phyloP scores from a whole-genome alignment of 2,329 filamentous ascomycete species.

The Pestalotiopsis sp. region DNA sequence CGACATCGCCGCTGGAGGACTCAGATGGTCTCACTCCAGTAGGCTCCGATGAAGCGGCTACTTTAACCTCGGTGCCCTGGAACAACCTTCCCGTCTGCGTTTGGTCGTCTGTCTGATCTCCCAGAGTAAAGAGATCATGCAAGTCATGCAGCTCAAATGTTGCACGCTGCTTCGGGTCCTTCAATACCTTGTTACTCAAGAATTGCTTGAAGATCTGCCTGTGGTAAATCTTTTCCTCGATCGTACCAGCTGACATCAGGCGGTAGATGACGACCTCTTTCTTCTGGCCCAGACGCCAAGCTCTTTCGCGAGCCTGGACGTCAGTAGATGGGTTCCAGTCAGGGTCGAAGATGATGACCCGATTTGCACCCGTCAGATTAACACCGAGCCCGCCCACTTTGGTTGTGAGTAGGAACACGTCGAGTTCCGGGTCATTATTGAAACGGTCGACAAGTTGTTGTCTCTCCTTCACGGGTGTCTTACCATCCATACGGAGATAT shows the following conservation, averaged over 20 bases:
- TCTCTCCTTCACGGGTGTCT: constrained; percentile 84
- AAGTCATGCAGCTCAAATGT: constrained; percentile 89
- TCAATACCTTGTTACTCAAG: constrained; percentile 92
- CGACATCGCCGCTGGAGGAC: constrained; percentile 16
- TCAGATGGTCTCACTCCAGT: constrained; percentile 15
- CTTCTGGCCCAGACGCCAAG: constrained; percentile 95
- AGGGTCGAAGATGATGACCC: constrained; percentile 97
- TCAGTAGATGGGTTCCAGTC: constrained; percentile 99
- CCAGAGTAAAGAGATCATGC: constrained; percentile 87
- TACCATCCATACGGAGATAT: constrained; percentile 91
- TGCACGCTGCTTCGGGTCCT: constrained; percentile 90
- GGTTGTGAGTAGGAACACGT: constrained; percentile 92
- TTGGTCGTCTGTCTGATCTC: constrained; percentile 65
- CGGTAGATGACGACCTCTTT: constrained; percentile 94
- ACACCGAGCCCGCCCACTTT: constrained; percentile 93
- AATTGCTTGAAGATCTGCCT: constrained; percentile 99
- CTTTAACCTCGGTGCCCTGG: constrained; percentile 79
- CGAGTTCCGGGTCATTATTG: constrained; percentile 77
- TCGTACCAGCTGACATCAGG: constrained; percentile 96
- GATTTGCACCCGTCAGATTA: constrained; percentile 91
- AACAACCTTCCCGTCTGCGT: constrained; percentile 89
- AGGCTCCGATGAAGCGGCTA: constrained; percentile 40
- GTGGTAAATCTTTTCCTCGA: constrained; percentile 99
- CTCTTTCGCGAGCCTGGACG: constrained; percentile 89
- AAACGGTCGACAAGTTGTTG: constrained; percentile 91